Conservation (phyloP, 2,329 filamentous ascomycete species). For the Colletotrichum sublineola region DNA sequence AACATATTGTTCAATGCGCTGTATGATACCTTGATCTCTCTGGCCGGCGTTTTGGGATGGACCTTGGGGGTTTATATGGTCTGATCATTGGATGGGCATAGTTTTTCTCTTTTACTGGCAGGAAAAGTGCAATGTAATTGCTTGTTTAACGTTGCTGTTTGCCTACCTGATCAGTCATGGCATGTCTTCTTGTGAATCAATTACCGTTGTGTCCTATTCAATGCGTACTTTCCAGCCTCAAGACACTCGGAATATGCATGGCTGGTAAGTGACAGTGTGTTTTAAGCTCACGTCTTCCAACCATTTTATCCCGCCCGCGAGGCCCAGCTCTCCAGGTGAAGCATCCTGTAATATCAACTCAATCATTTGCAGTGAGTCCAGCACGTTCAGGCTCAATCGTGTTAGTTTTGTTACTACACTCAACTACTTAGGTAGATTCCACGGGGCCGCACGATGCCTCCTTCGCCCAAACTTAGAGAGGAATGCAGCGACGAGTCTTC, state of each 20-base stretch:
- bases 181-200: background rate
- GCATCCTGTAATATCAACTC: background rate
- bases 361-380: background rate
- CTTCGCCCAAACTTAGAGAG: background rate
- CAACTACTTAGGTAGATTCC: background rate
- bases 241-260: background rate
- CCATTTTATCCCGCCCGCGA: no score
- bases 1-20: constrained; percentile 43
- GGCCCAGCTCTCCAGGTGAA: no score
- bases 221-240: background rate
- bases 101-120: constrained; percentile 43
- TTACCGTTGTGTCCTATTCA: background rate
- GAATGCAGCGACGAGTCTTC: constrained; percentile 30
- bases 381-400: background rate
- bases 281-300: background rate
- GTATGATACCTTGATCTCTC: constrained; percentile 45
- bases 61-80: constrained; percentile 41
- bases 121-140: constrained; percentile 42
- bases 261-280: no score
- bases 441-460: background rate
- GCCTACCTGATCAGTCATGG: background rate
- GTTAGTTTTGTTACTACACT: background rate
- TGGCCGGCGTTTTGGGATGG: constrained; percentile 43
- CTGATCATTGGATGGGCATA: constrained; percentile 43
- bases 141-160: constrained; percentile 21